Evolutionary conservation across 345 rosid species (phyloP).

Genomic region (Ceriops zippeliana): DNA sequence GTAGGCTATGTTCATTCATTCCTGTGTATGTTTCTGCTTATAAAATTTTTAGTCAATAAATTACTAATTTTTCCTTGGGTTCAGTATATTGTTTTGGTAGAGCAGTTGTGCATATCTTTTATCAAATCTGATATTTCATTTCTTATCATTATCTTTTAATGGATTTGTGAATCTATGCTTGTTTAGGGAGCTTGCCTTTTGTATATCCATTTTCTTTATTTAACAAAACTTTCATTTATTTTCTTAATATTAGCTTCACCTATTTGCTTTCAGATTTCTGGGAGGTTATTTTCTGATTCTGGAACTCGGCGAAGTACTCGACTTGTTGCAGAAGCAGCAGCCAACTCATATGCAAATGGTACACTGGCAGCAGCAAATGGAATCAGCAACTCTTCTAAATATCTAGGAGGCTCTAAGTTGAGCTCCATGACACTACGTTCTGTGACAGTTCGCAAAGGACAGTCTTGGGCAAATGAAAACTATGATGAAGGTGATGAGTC

Average conservation of each 20-base stretch:
- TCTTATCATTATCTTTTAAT: too few species aligned
- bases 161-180: background rate
- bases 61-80: too few species aligned
- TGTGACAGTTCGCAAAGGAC: conserved; percentile 84
- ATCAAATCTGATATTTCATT: background rate
- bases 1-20: background rate
- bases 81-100: background rate
- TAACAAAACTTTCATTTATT: background rate
- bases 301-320: conserved; percentile 85
- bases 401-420: conserved; percentile 78
- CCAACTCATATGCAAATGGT: conserved; percentile 46
- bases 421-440: conserved; percentile 73
- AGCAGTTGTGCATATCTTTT: background rate
- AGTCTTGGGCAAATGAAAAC: conserved; percentile 83
- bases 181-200: conserved; percentile 3
- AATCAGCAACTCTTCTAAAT: conserved; percentile 61
- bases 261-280: conserved; percentile 67
- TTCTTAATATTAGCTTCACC: conserved; percentile 4
- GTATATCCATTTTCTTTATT: background rate
- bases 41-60: background rate
- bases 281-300: conserved; percentile 95
- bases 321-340: conserved; percentile 69
- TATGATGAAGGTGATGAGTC: conserved; percentile 71
- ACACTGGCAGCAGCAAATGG: conserved; percentile 65
- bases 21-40: background rate